Evolutionary conservation across 805 yeast genomes (phyloP).

Genomic region (Ogataea methylovora): DNA sequence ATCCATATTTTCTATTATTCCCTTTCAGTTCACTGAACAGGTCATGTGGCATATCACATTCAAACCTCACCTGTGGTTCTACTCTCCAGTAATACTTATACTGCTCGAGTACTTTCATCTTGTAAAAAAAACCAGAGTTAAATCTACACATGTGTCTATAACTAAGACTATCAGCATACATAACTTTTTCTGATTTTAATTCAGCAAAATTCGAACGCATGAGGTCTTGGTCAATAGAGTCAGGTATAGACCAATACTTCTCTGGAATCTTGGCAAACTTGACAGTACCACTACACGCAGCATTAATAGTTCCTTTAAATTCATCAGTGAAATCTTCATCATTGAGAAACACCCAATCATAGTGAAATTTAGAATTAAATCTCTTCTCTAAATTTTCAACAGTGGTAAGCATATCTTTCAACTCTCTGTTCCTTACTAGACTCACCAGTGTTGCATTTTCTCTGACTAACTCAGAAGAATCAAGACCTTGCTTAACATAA

Average conservation of each 20-base stretch:
- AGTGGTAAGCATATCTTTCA: conserved; percentile 28
- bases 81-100: conserved; percentile 55
- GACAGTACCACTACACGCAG: conserved; percentile 32
- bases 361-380: conserved; percentile 29
- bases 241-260: conserved; percentile 42
- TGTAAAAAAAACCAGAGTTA: conserved; percentile 45
- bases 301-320: conserved; percentile 26
- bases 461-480: too few relatives aligned
- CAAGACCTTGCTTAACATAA: too few relatives aligned
- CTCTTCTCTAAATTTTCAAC: conserved; percentile 28
- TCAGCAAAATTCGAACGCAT: conserved; percentile 23
- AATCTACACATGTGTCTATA: conserved; percentile 66
- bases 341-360: conserved; percentile 40
- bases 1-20: conserved; percentile 39
- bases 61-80: conserved; percentile 42
- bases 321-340: conserved; percentile 35
- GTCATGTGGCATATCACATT: conserved; percentile 46
- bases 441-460: conserved; percentile 58
- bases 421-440: conserved; percentile 32
- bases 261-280: conserved; percentile 35
- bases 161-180: conserved; percentile 52
- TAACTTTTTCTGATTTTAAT: conserved; percentile 26
- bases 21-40: conserved; percentile 41
- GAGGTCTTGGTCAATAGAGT: conserved; percentile 27
- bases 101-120: conserved; percentile 33